Percentiles rank a stretch among this genome's conserved stretches.
Conservation (phyloP, 2,329 filamentous ascomycete species). For the Sclerotinia sclerotiorum region DNA sequence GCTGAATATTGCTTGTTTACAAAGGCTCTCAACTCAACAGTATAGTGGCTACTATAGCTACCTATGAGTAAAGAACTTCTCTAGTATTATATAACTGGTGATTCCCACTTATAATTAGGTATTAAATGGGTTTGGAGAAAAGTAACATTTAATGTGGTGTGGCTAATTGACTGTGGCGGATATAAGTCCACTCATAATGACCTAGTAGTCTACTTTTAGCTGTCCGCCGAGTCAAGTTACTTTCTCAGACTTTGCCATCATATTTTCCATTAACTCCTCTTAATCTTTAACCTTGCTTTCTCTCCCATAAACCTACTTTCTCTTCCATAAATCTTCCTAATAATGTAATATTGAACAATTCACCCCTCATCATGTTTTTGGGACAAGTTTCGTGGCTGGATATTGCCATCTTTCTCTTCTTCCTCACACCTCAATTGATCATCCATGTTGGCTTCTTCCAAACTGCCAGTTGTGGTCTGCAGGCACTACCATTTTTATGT, state of each 20-base stretch:
- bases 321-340: not conserved
- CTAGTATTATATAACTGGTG: no score
- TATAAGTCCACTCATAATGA: no score
- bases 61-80: no score
- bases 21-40: not conserved
- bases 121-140: no score
- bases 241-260: not conserved
- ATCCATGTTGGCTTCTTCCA: slow-evolving; percentile 63
- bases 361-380: slow-evolving; percentile 61
- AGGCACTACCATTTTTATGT: slow-evolving; percentile 71
- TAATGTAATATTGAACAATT: not conserved
- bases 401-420: slow-evolving; percentile 69
- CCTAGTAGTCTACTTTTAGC: not conserved
- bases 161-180: not conserved
- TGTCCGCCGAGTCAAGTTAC: not conserved
- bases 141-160: not conserved
- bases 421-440: slow-evolving; percentile 70
- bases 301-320: not conserved
- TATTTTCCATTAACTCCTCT: not conserved
- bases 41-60: not conserved
- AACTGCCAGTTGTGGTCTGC: slow-evolving; percentile 57
- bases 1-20: not conserved
- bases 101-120: no score
- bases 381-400: slow-evolving; percentile 73
- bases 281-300: not conserved